phyloP scores from a whole-genome alignment of 225 moss, liverwort and hornwort genomes.

The Lunularia cruciata region DNA sequence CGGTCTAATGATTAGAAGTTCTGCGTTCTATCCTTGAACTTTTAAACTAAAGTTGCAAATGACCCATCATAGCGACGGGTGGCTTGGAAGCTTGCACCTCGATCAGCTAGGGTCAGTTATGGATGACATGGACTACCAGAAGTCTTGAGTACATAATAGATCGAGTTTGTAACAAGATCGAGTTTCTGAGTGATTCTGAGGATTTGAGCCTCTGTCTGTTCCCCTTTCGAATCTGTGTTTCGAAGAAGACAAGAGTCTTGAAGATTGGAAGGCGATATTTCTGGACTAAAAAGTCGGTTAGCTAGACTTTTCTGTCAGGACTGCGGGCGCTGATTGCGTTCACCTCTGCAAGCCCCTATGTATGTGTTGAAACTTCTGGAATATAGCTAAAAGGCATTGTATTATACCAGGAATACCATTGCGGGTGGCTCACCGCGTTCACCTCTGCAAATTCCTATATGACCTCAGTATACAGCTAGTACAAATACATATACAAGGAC shows the following conservation, averaged over 20 bases:
- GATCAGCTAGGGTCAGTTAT: slow-evolving; percentile 12
- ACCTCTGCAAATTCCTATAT: slow-evolving; percentile 11
- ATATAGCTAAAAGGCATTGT: too few species aligned
- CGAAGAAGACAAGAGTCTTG: neutral
- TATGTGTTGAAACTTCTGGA: too few species aligned
- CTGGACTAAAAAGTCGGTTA: neutral
- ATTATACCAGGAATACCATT: too few species aligned
- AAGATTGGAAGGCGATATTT: neutral
- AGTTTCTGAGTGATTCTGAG: neutral
- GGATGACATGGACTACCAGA: too few species aligned
- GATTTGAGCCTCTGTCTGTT: neutral
- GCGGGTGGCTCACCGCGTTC: slow-evolving; percentile 7
- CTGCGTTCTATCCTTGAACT: too few species aligned
- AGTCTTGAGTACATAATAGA: neutral
- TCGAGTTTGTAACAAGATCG: neutral
- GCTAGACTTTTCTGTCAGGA: slow-evolving; percentile 3
- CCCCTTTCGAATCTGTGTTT: neutral
- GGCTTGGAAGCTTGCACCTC: slow-evolving; percentile 23
- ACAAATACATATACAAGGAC: too few species aligned
- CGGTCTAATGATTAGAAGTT: too few species aligned
- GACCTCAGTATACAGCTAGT: too few species aligned
- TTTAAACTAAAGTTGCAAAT: too few species aligned
- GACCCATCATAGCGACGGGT: neutral
- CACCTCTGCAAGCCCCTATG: slow-evolving; percentile 11
- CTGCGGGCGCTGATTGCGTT: slow-evolving; percentile 6